Evolutionary conservation across 169 alveolate species (phyloP).

Genomic region (Blepharisma undulans): DNA sequence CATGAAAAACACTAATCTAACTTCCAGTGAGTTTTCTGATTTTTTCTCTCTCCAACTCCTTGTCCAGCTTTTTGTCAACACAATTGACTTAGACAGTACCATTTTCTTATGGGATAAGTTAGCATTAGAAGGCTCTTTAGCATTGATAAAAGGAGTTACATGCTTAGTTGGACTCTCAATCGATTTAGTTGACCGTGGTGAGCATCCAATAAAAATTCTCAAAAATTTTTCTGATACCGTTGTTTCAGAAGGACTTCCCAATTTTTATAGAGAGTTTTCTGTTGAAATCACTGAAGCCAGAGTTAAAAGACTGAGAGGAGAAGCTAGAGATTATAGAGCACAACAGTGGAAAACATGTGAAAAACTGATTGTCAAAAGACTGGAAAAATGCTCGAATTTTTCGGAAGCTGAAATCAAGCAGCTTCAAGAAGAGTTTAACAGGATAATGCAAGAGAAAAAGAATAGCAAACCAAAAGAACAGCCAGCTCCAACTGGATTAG

Average conservation of each 20-base stretch:
- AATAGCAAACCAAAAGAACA: not conserved
- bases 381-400: constrained; percentile 32
- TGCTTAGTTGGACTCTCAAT: not conserved
- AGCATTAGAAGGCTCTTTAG: not conserved
- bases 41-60: constrained; percentile 26
- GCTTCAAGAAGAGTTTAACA: not conserved
- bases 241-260: not conserved
- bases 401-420: not conserved
- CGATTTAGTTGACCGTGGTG: not conserved
- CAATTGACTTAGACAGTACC: constrained; percentile 16
- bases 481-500: not conserved
- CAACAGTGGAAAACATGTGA: constrained; percentile 28
- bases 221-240: not conserved
- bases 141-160: constrained; percentile 10
- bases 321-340: constrained; percentile 23
- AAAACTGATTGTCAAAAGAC: not conserved
- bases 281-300: constrained; percentile 3
- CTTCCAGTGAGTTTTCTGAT: constrained; percentile 23
- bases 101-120: constrained; percentile 29
- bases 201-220: constrained; percentile 19
- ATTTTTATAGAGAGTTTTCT: not conserved
- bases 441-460: not conserved
- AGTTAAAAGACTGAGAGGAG: not conserved
- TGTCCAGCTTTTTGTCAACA: constrained; percentile 32
- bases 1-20: not conserved